Evolutionary conservation across 2,329 filamentous ascomycete genomes (phyloP).

Genomic region (Aspergillus ruber): DNA sequence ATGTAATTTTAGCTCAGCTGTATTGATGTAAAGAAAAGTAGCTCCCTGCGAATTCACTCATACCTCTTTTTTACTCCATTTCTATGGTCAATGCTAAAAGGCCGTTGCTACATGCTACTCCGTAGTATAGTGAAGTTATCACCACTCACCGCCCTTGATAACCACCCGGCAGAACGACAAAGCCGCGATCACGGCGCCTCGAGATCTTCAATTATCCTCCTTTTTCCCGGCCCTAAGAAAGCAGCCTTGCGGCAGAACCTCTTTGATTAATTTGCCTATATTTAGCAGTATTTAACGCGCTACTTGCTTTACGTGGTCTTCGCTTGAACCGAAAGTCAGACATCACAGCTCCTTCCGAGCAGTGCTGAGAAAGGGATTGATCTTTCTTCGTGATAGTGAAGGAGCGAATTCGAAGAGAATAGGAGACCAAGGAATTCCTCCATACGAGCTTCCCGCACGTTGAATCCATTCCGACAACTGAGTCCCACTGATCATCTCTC

Average conservation of each 20-base stretch:
- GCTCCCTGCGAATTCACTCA: no score
- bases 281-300: no score
- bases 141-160: slow-evolving; percentile 20
- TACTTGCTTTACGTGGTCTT: no score
- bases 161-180: slow-evolving; percentile 21
- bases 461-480: no score
- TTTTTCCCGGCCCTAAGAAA: neutral
- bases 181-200: slow-evolving; percentile 1
- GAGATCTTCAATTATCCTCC: neutral
- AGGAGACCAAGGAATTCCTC: neutral
- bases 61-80: no score
- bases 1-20: no score
- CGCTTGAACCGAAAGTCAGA: neutral
- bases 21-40: no score
- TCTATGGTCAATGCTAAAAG: no score
- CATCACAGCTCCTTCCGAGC: no score
- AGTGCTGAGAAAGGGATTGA: neutral
- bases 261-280: neutral
- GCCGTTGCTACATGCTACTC: no score
- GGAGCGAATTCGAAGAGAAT: neutral
- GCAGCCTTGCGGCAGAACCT: neutral
- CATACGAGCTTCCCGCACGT: neutral
- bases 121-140: neutral
- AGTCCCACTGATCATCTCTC: no score
- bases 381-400: neutral